Evolutionary conservation across 192 early-diverging fungal genomes (phyloP).

Genomic region (Haplosporangium gracile): DNA sequence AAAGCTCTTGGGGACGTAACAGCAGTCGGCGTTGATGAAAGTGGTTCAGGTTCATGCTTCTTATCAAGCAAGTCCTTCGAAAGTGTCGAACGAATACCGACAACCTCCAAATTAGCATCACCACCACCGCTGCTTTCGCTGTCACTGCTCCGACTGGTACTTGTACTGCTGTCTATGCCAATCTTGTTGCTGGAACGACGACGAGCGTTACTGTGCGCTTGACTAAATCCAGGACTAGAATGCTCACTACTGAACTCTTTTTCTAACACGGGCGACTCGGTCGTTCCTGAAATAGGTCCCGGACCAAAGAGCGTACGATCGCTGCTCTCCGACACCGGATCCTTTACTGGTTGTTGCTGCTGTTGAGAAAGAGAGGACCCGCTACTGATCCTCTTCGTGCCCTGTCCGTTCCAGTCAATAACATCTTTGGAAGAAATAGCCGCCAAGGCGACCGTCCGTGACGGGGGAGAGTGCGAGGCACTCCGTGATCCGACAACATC

Average conservation of each 20-base stretch:
- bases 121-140: background rate
- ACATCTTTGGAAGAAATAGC: background rate
- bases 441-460: background rate
- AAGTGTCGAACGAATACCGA: background rate
- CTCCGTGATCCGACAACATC: background rate
- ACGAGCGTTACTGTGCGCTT: background rate
- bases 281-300: background rate
- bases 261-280: background rate
- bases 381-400: background rate
- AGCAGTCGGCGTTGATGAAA: background rate
- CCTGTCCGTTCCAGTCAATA: background rate
- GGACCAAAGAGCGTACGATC: background rate
- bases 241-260: background rate
- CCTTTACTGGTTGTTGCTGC: background rate
- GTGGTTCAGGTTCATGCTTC: background rate
- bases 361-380: background rate
- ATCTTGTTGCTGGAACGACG: background rate
- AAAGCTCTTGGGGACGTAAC: background rate
- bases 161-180: constrained; percentile 1
- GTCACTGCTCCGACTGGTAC: constrained; percentile 1
- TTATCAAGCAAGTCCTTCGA: background rate
- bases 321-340: background rate
- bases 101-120: background rate
- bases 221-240: background rate
- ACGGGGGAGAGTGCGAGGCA: background rate